Percentiles rank a stretch among this genome's conserved stretches.
Evolutionary conservation across 2,329 filamentous ascomycete genomes (phyloP).

Genomic region (Colletotrichum sp.): DNA sequence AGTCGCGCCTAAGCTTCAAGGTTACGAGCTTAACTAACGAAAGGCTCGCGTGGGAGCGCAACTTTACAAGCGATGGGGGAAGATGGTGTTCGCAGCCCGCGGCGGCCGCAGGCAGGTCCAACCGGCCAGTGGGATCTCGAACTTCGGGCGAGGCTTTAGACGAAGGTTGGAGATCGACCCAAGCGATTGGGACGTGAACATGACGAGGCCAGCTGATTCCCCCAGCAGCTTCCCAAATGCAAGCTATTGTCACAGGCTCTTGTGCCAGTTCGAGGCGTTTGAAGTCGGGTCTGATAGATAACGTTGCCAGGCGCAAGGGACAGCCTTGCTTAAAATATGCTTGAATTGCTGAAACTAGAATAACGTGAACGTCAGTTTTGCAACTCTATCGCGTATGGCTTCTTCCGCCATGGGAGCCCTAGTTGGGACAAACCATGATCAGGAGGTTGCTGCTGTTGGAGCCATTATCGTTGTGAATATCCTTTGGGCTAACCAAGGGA

Average conservation of each 20-base stretch:
- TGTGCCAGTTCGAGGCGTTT: not conserved
- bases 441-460: not conserved
- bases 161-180: not conserved
- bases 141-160: not conserved
- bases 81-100: not conserved
- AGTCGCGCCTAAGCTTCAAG: not conserved
- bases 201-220: accelerated
- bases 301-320: not conserved
- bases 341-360: constrained; percentile 8
- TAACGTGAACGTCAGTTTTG: not conserved
- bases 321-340: constrained; percentile 1
- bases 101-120: not conserved
- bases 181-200: not conserved
- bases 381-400: not conserved
- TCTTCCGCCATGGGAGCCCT: not conserved
- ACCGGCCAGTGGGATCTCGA: not conserved
- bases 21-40: not conserved
- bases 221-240: not conserved
- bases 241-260: accelerated
- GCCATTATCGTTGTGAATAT: not conserved
- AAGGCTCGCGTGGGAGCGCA: not conserved
- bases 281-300: not conserved
- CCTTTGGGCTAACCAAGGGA: not conserved
- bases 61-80: not conserved
- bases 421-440: not conserved